Conservation (phyloP, 768 basidiomycete genomes). For the Mycena floridula region DNA sequence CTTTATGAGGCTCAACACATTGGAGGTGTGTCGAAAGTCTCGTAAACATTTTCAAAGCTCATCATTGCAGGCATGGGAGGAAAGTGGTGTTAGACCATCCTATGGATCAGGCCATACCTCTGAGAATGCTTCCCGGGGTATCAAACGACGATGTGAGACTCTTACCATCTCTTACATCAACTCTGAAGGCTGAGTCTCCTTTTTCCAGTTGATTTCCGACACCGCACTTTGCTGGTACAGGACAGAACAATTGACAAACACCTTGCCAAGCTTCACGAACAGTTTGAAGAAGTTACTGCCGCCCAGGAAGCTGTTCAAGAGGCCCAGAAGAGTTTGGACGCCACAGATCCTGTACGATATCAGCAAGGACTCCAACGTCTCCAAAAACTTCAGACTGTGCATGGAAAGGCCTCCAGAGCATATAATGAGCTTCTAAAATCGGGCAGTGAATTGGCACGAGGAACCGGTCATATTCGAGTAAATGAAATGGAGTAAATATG, state of each 20-base stretch:
- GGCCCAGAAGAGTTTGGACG: too few species aligned
- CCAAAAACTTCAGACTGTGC: too few species aligned
- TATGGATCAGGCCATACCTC: not conserved
- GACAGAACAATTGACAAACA: not conserved
- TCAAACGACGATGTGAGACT: not conserved
- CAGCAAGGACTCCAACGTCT: too few species aligned
- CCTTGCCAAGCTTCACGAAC: not conserved
- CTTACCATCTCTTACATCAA: not conserved
- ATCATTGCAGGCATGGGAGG: not conserved
- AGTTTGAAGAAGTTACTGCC: too few species aligned
- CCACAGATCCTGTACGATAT: too few species aligned
- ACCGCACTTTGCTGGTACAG: not conserved
- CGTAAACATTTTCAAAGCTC: not conserved
- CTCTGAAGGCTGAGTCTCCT: not conserved
- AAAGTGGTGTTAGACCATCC: not conserved
- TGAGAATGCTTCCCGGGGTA: not conserved
- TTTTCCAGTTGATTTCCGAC: not conserved
- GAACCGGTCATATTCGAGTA: too few species aligned
- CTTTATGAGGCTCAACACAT: not conserved
- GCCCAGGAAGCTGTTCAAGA: too few species aligned
- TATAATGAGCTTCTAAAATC: too few species aligned
- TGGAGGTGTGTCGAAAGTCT: not conserved
- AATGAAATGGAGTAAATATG: too few species aligned
- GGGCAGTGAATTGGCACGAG: too few species aligned
- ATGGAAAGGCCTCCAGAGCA: too few species aligned